Conservation (phyloP, 139 green algal species). For the Coelastrella sp. region DNA sequence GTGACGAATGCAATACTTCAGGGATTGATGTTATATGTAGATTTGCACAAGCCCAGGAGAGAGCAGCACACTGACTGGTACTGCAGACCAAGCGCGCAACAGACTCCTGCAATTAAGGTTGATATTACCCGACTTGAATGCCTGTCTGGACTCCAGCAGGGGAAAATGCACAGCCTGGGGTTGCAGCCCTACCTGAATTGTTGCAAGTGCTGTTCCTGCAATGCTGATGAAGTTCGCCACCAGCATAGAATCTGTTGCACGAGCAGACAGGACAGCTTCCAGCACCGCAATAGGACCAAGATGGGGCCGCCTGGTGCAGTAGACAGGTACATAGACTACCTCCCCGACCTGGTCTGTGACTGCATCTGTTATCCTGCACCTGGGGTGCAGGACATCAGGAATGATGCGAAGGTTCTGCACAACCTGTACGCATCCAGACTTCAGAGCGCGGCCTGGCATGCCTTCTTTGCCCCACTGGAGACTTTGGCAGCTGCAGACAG, state of each 20-base stretch:
- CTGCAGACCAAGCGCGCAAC: background rate
- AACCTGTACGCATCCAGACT: conserved; percentile 57
- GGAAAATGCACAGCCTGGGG: background rate
- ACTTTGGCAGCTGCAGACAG: conserved; percentile 47
- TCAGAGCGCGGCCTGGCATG: conserved; percentile 61
- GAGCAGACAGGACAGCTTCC: conserved; percentile 57
- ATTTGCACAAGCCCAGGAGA: too few relatives aligned
- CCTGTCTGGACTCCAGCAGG: too few relatives aligned
- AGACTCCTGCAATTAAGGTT: background rate
- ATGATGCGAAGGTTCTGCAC: conserved; percentile 66
- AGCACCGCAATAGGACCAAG: conserved; percentile 55
- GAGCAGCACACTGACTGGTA: too few relatives aligned
- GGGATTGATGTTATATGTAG: background rate
- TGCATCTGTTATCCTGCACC: conserved; percentile 50
- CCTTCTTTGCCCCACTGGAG: conserved; percentile 50
- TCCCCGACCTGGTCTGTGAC: conserved; percentile 51
- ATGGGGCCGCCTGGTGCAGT: conserved; percentile 42
- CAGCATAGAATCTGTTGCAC: conserved; percentile 54
- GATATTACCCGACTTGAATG: background rate
- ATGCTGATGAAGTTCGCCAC: conserved; percentile 60
- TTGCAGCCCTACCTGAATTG: conserved; percentile 38
- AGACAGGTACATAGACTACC: conserved; percentile 63
- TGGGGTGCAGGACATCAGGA: conserved; percentile 56
- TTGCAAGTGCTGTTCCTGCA: conserved; percentile 42
- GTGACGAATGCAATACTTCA: background rate